phyloP scores from a whole-genome alignment of 352 stramenopile species.

The Blastocystis sp. region DNA sequence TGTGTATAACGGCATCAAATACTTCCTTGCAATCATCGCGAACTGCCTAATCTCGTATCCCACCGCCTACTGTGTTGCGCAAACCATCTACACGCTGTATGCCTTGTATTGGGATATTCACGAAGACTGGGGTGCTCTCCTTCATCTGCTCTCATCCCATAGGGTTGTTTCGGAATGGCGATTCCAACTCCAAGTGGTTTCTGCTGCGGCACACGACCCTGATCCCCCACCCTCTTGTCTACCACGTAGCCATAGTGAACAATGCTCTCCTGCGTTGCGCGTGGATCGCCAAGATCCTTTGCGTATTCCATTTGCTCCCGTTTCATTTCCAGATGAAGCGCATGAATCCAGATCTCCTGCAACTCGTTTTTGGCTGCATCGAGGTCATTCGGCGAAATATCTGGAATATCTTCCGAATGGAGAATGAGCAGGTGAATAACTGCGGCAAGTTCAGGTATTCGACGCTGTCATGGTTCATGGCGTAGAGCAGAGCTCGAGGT shows the following conservation, averaged over 20 bases:
- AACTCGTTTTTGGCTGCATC: conserved; percentile 42
- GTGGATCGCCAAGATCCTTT: conserved; percentile 12
- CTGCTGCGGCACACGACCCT: background rate
- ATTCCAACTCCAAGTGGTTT: conserved; percentile 22
- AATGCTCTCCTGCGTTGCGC: conserved; percentile 10
- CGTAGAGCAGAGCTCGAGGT: conserved; percentile 61
- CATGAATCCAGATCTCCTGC: conserved; percentile 27
- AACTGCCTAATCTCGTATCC: conserved; percentile 22
- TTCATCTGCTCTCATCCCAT: background rate
- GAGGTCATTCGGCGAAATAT: conserved; percentile 44
- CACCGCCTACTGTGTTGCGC: conserved; percentile 18
- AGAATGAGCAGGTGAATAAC: conserved; percentile 70
- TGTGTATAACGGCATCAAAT: conserved; percentile 69
- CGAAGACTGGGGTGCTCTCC: conserved; percentile 40
- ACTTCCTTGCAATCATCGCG: conserved; percentile 43
- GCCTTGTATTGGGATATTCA: conserved; percentile 57
- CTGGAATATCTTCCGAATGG: conserved; percentile 73
- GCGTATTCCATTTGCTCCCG: no score
- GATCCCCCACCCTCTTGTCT: conserved; percentile 17
- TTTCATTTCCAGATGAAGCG: background rate
- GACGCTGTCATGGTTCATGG: background rate
- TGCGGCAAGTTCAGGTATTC: conserved; percentile 63
- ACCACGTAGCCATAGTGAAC: conserved; percentile 16
- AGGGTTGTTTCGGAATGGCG: conserved; percentile 1
- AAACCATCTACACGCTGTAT: conserved; percentile 53